phyloP scores from a whole-genome alignment of 495 filamentous ascomycete genomes.

The Neurospora sp. region DNA sequence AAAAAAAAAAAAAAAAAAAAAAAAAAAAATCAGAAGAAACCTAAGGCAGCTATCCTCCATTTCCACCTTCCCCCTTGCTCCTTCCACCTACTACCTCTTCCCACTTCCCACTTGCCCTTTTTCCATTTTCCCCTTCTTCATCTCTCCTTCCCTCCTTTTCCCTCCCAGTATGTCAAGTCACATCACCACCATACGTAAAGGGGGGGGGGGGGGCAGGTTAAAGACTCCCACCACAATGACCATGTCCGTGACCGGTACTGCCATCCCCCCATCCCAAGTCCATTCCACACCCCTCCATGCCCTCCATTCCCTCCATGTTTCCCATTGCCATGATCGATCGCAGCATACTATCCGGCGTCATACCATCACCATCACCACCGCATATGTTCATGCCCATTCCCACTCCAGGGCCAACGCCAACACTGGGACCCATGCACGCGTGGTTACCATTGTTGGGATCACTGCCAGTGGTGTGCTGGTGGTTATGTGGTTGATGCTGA shows the following conservation, averaged over 20 bases:
- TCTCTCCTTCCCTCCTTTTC: not conserved
- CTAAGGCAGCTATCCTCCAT: no score
- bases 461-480: not conserved
- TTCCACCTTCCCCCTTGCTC: not conserved
- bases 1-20: no score
- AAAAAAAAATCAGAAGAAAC: no score
- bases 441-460: not conserved
- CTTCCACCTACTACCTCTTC: not conserved
- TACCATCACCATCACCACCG: constrained; percentile 19
- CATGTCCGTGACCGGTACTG: not conserved
- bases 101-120: no score
- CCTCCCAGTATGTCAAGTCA: not conserved
- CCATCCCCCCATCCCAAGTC: not conserved
- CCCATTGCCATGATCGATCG: constrained; percentile 38
- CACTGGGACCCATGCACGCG: not conserved
- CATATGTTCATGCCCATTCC: constrained; percentile 20
- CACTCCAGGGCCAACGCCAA: constrained; percentile 1
- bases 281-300: not conserved
- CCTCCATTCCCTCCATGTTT: constrained; percentile 35
- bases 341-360: constrained; percentile 43
- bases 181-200: no score
- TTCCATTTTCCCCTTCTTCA: no score
- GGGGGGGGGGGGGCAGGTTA: not conserved
- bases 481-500: not conserved
- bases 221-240: not conserved